phyloP scores from a whole-genome alignment of 352 stramenopile genomes.

The Sclerospora graminicola region DNA sequence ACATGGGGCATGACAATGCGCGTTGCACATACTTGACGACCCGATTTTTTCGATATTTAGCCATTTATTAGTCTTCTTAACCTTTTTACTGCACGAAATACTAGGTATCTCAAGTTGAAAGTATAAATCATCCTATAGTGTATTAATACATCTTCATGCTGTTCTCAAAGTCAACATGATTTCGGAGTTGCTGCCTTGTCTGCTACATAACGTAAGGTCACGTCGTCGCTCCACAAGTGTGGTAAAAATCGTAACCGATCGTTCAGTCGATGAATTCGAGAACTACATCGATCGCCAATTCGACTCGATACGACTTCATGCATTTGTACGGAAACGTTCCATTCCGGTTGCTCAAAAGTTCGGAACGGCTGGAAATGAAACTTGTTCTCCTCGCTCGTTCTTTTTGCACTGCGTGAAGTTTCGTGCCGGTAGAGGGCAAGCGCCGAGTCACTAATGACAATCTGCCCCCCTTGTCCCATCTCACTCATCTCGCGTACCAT shows the following conservation, averaged over 20 bases:
- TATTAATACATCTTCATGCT: too few species aligned
- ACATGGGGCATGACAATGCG: too few species aligned
- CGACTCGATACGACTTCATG: conserved; percentile 28
- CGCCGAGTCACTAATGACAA: conserved; percentile 54
- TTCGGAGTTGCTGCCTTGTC: conserved; percentile 2
- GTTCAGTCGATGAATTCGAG: conserved; percentile 7
- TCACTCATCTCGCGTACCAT: conserved; percentile 59
- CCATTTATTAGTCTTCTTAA: too few species aligned
- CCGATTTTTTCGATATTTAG: too few species aligned
- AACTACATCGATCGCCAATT: conserved; percentile 31
- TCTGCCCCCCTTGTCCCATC: conserved; percentile 49
- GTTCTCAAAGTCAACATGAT: background rate
- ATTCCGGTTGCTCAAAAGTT: conserved; percentile 27
- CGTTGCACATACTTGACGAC: too few species aligned
- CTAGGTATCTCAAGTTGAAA: background rate
- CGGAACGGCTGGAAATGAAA: conserved; percentile 21
- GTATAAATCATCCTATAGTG: too few species aligned
- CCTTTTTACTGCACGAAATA: too few species aligned
- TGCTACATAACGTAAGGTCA: conserved; percentile 6
- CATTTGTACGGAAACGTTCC: conserved; percentile 29
- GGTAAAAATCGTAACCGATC: conserved; percentile 13
- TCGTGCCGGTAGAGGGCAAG: conserved; percentile 31
- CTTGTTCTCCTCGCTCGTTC: conserved; percentile 13
- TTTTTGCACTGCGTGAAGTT: background rate
- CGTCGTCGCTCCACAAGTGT: conserved; percentile 17